Evolutionary conservation across 768 basidiomycete genomes (phyloP), one percentile per base, ranked within the genome.

Genomic region (Astraeus odoratus): DNA sequence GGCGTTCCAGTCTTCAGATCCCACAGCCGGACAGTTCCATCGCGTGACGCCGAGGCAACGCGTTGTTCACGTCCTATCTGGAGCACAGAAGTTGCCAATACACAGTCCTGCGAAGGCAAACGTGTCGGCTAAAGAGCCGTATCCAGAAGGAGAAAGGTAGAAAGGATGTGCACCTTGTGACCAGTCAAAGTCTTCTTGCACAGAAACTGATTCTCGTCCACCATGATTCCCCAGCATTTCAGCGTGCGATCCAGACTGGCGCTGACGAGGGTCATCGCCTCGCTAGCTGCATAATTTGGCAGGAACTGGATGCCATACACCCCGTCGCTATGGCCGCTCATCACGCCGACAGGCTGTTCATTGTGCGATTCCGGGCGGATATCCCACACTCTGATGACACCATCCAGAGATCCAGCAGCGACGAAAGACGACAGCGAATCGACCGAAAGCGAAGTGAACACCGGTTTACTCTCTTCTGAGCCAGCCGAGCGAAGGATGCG

Each of bases 371-470:
- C 74, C 3, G 67, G 69, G 35, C 60, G 54, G 43, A 72, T 60
- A 47, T 76, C 68, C 77, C 77, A 79, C 10, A 79, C 64, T 42
- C 77, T 67, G 24, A 78, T 64, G 44, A 69, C 61, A 19, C 72
- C 71, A 53, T 78, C 76, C n/a, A 79, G 66, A 25, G 67, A 67
- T 8, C 76, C 77, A 27, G 76, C 71, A 29, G 75, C 77, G 16
- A 77, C 68, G 44, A 73, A 66, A 38, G 61, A 64, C 3, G 74
- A 72, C 45, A 54, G 46, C 2, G 39, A 25, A 41, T 66, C 56
- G 20, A 65, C 55, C 1, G 63, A 25, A 19, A 64, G 51, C 1
- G 63, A 64, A 37, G 62, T 64, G 22, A 61, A 57, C 38, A 61
- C 62, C 19, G 51, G 47, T 8, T 62, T 55, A n/a, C 44, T 49